Conservation (phyloP, 495 filamentous ascomycete species). For the Penicillium salamii region DNA sequence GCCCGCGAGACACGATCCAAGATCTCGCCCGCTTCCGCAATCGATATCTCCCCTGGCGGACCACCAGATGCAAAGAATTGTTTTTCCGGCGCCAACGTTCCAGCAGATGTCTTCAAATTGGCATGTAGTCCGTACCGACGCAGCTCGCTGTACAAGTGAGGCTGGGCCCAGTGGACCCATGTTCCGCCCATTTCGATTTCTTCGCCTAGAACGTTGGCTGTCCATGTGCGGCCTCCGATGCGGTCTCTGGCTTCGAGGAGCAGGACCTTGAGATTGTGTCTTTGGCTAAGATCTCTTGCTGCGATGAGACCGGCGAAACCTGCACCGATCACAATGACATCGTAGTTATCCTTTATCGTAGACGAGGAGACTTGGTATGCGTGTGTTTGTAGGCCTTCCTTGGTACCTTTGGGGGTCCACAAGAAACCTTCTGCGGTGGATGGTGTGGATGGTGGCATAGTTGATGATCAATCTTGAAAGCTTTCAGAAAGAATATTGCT, state of each 20-base stretch:
- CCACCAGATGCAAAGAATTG: constrained; percentile 3
- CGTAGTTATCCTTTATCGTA: constrained; percentile 1
- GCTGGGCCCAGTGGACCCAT: constrained; percentile 27
- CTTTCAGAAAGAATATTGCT: too few species aligned
- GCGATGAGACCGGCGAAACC: constrained; percentile 28
- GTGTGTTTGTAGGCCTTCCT: too few species aligned
- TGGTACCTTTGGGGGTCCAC: too few species aligned
- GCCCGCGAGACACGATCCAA: not conserved
- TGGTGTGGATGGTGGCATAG: too few species aligned
- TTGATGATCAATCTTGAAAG: too few species aligned
- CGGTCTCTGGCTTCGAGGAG: constrained; percentile 36
- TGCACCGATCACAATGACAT: constrained; percentile 27
- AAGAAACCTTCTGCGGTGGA: too few species aligned
- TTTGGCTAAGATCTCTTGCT: constrained; percentile 20
- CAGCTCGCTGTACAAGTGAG: constrained; percentile 22
- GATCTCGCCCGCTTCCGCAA: not conserved
- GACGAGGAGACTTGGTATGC: too few species aligned
- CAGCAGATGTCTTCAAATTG: constrained; percentile 13
- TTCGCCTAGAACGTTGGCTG: constrained; percentile 17
- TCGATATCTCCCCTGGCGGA: not conserved
- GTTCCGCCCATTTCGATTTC: constrained; percentile 33
- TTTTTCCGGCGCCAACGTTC: constrained; percentile 1
- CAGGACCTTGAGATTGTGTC: constrained; percentile 12
- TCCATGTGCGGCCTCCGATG: constrained; percentile 32
- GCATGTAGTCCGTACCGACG: constrained; percentile 19